Evolutionary conservation across 2,329 filamentous ascomycete species (phyloP).

Genomic region (Clonostachys byssicola): DNA sequence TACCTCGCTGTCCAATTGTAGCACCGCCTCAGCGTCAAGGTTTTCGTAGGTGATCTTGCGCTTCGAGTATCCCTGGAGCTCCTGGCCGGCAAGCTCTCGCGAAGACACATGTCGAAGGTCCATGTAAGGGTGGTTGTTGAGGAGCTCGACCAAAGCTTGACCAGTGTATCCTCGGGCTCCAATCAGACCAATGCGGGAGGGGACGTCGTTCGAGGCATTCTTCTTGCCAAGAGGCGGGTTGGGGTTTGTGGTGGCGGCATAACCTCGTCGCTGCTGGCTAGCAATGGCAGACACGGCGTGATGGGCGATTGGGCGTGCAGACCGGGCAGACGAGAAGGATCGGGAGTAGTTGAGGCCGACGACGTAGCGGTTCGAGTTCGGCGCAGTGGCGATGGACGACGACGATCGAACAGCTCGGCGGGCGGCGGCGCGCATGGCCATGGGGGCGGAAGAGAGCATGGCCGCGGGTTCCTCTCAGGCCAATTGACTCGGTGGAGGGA

Average conservation of each 20-base stretch:
- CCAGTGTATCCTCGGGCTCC: constrained; percentile 93
- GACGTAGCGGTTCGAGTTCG: constrained; percentile 14
- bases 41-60: constrained; percentile 90
- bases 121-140: constrained; percentile 86
- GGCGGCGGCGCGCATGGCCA: constrained; percentile 36
- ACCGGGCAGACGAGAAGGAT: too few species aligned
- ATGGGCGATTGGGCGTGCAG: too few species aligned
- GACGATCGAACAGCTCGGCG: constrained; percentile 30
- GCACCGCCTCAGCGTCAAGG: constrained; percentile 80
- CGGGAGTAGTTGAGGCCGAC: constrained; percentile 16
- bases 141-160: constrained; percentile 79
- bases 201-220: constrained; percentile 77
- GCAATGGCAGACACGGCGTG: too few species aligned
- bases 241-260: constrained; percentile 37
- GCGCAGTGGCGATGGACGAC: constrained; percentile 10
- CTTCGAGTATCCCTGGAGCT: constrained; percentile 87
- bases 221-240: constrained; percentile 88
- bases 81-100: constrained; percentile 82
- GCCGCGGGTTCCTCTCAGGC: constrained; percentile 5
- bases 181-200: constrained; percentile 80
- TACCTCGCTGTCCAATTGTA: constrained; percentile 77
- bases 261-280: constrained; percentile 8
- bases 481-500: constrained; percentile 12
- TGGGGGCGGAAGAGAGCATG: constrained; percentile 38
- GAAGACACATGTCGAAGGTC: constrained; percentile 91